Evolutionary conservation across 345 rosid genomes (phyloP), one percentile per base, ranked within the genome.

Genomic region (Combretum micranthum): DNA sequence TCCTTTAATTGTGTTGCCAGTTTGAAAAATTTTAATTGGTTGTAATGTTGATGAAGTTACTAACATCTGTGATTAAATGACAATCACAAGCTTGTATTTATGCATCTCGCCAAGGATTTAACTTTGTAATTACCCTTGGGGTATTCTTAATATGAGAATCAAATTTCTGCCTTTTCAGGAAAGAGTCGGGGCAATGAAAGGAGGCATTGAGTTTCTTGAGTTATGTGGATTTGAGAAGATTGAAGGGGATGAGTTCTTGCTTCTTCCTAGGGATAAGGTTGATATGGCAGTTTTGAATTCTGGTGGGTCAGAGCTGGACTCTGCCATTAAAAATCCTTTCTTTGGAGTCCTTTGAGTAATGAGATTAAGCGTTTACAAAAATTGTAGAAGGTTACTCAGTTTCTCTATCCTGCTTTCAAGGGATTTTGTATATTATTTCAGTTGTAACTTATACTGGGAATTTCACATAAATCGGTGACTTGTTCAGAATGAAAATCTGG

Each of bases 241-340:
- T 4, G 93, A 83, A 78, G 89, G 84, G 17, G 87, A 70, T 15
- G 90, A 89, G 68, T 83, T 85, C 79, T 64, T 93, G 70, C 77
- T 83, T 69, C 68, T 93, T 23, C 57, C 89, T 0, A 77, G 94
- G 67, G 84, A 87, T 61, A 87, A 83, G 79, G 88, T 89, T 22
- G 91, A 89, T 63, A 45, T 74, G 72, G 77, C 74, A 14, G 76
- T 93, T 58, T 69, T 93, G 74, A 86, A 89, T 71, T 71, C 89
- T 42, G 99, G 96, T 42, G 97, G 99, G 53, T 66, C 97, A 0
- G 99, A 93, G 82, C 94, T 93, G 50, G 86, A 76, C 79, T 92
- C 98, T 52, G 98, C 97, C 12, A 88, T 88, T 16, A 92, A 83
- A 64, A 92, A 92, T 61, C 99, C 97, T 48, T 92, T 84, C 69